Base-by-base conservation (phyloP, 208 protist genomes). In the Trypanosoma brucei region DNA sequence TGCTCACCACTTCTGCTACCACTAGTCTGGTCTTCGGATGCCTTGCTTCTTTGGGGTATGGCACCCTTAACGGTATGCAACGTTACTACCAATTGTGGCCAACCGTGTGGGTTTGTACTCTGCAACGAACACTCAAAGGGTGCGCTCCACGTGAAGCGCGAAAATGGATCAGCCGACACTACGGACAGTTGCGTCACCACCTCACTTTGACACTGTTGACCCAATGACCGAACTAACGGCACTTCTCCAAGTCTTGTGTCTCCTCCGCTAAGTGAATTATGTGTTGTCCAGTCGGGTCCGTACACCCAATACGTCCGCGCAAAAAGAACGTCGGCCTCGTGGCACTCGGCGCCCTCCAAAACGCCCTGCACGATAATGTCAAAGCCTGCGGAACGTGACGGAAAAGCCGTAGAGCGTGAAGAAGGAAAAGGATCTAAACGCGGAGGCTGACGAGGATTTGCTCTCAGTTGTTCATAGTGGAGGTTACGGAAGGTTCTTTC, bases 221-320 rank as follows among this genome's bases (percentile, higher is more conserved):
- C 36, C 71, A 80, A 48, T 75, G 75, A 22, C 65, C 13, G 81
- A 30, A 65, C 78, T 58, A 36, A 56, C 58, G 49, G 57, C 66
- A 59, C 53, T 50, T 9, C 55, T 11, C 42, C 11, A 46, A 46
- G 8, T 11, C 42, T 11, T 14, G 42, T 11, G 8, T 46, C 42
- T 11, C 11, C 8, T 6, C 42, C 8, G 11, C 11, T 46, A 11
- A 14, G 42, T 14, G 42, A 14, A 46, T 11, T 11, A 46, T 46
- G 53, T 52, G 88, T 79, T 8, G 83, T 78, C 84, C 85, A 94
- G 72, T 94, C 85, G 6, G 74, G 56, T 22, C 85, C 88, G 45
- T 83, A 86, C 34, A 92, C 87, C 45, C 91, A 84, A 64, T 90
- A 80, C n/a, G 88, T 92, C n/a, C 85, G 80, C 0, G 81, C 81